Evolutionary conservation across 495 filamentous ascomycete genomes (phyloP).

Genomic region (Lophium mytilinum): DNA sequence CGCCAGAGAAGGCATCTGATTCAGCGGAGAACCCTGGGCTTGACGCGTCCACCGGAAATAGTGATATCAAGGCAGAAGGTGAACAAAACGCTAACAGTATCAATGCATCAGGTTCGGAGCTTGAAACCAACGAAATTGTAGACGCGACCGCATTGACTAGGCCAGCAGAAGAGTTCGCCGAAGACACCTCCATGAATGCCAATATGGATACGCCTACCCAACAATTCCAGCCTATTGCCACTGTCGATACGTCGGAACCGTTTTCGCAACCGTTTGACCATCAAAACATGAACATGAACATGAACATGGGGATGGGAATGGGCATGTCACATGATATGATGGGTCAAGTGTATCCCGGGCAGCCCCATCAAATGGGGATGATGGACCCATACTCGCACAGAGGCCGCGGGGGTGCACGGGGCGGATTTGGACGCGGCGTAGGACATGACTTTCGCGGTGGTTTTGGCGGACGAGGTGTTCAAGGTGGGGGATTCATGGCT

Average conservation of each 20-base stretch:
- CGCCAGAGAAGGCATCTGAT: not conserved
- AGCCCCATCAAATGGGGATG: not conserved
- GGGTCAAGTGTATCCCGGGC: not conserved
- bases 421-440: not conserved
- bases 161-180: not conserved
- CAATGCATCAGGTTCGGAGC: not conserved
- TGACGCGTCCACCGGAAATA: not conserved
- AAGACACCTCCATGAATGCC: not conserved
- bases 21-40: not conserved
- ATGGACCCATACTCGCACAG: conserved; percentile 13
- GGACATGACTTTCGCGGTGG: conserved; percentile 11
- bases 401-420: not conserved
- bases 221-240: conserved; percentile 53
- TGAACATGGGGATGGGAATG: not conserved
- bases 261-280: conserved; percentile 8
- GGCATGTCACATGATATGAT: not conserved
- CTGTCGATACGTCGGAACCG: conserved; percentile 31
- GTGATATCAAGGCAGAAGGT: not conserved
- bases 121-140: not conserved
- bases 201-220: not conserved
- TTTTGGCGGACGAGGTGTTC: not conserved
- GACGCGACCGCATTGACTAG: no score
- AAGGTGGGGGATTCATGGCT: not conserved
- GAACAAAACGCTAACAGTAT: not conserved
- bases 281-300: conserved; percentile 2